These are phyloP conservation scores for Sporisorium sorghi DNA, from an alignment of 1,284 basidiomycete genomes.

Conservation along the genomic window DNA sequence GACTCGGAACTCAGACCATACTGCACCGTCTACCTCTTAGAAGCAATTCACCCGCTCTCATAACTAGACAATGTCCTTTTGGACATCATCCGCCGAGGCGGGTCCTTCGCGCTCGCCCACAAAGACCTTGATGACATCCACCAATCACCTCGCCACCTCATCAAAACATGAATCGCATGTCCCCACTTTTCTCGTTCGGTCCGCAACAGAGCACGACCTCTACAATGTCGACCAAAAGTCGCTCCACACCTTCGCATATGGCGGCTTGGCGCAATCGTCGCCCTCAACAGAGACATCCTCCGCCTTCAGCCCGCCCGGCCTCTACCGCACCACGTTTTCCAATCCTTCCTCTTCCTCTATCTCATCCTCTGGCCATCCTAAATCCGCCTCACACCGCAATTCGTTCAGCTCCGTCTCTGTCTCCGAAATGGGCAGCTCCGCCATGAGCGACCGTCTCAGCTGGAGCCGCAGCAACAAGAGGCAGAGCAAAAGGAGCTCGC, in stretches of 20 bases:
- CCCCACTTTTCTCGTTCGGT: slow-evolving; percentile 37
- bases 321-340: slow-evolving; percentile 46
- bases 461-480: slow-evolving; percentile 41
- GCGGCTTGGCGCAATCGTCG: slow-evolving; percentile 20
- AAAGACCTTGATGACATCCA: slow-evolving; percentile 13
- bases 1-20: too few relatives aligned
- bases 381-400: slow-evolving; percentile 44
- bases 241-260: slow-evolving; percentile 35
- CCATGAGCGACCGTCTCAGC: slow-evolving; percentile 43
- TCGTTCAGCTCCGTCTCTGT: slow-evolving; percentile 51
- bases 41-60: neutral
- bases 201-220: slow-evolving; percentile 47
- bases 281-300: slow-evolving; percentile 19
- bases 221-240: slow-evolving; percentile 39
- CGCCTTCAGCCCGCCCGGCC: slow-evolving; percentile 30
- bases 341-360: slow-evolving; percentile 51
- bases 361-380: slow-evolving; percentile 38
- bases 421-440: slow-evolving; percentile 42
- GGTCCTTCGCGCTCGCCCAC: slow-evolving; percentile 38
- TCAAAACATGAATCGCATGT: slow-evolving; percentile 43
- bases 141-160: neutral
- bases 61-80: slow-evolving; percentile 32
- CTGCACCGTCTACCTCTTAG: neutral
- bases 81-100: slow-evolving; percentile 32
- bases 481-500: slow-evolving; percentile 40